Conservation (phyloP, 371 early-diverging fungal genomes). For the Syncephalastrum contaminatum region DNA sequence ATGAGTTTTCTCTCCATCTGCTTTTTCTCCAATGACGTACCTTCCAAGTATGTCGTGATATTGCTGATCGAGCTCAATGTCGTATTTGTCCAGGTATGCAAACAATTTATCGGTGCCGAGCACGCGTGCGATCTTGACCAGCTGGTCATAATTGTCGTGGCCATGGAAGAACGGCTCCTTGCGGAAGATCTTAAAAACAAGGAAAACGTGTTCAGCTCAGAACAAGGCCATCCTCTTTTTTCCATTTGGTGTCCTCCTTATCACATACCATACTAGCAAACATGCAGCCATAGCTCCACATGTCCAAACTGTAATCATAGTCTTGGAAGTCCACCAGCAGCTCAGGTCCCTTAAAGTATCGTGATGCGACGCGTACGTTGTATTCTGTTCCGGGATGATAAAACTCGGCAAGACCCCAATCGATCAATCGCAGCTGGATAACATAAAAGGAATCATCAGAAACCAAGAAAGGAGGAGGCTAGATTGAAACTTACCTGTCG, state of each 20-base stretch:
- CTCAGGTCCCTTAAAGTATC: slow-evolving; percentile 99
- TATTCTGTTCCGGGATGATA: slow-evolving; percentile 98
- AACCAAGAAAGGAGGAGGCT: not conserved
- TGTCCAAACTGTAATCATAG: slow-evolving; percentile 98
- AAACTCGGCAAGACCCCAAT: slow-evolving; percentile 99
- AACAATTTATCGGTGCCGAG: slow-evolving; percentile 94
- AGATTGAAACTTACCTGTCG: slow-evolving; percentile 58
- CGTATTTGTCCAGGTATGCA: slow-evolving; percentile 93
- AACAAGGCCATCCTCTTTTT: no score
- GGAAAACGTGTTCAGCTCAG: not conserved
- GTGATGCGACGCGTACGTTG: slow-evolving; percentile 98
- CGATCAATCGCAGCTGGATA: slow-evolving; percentile 89
- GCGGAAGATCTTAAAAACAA: slow-evolving; percentile 82
- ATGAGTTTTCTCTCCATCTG: not conserved
- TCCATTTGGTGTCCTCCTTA: not conserved
- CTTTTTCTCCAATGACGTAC: no score
- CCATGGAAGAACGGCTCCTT: slow-evolving; percentile 99
- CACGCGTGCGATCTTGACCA: slow-evolving; percentile 96
- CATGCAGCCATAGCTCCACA: slow-evolving; percentile 99
- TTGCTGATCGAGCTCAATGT: slow-evolving; percentile 83
- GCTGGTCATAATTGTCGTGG: slow-evolving; percentile 97
- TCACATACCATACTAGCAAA: slow-evolving; percentile 90
- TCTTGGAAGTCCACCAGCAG: slow-evolving; percentile 96
- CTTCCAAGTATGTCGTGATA: slow-evolving; percentile 83
- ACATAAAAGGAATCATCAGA: slow-evolving; percentile 1